Conservation (phyloP, 2,329 filamentous ascomycete genomes). For the Colletotrichum sublineola region DNA sequence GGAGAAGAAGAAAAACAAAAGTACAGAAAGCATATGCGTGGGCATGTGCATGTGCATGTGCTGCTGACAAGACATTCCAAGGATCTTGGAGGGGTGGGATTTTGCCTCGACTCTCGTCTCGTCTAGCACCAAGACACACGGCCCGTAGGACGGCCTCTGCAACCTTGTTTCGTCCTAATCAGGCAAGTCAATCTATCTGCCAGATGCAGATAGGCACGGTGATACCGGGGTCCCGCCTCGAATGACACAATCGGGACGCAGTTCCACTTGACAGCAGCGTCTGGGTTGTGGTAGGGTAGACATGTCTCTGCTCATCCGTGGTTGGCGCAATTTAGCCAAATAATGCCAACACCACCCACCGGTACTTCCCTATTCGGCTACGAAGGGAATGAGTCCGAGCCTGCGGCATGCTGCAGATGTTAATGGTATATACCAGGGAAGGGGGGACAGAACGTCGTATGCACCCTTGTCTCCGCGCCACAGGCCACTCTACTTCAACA, state of each 20-base stretch:
- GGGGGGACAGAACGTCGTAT: not conserved
- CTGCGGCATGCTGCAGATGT: constrained; percentile 31
- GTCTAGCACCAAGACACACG: constrained; percentile 33
- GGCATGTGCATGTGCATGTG: not conserved
- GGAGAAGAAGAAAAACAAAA: not conserved
- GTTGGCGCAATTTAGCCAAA: constrained; percentile 42
- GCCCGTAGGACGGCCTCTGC: constrained; percentile 31
- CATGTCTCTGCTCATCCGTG: constrained; percentile 18
- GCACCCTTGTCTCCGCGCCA: constrained; percentile 18
- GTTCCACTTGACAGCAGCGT: constrained; percentile 2
- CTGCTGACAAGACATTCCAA: constrained; percentile 16
- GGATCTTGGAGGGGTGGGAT: not conserved
- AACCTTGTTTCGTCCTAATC: constrained; percentile 36
- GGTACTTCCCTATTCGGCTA: constrained; percentile 31
- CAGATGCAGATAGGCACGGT: constrained; percentile 38
- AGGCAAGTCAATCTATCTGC: constrained; percentile 37
- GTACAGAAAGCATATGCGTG: not conserved
- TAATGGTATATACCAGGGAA: constrained; percentile 11
- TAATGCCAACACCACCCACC: constrained; percentile 38
- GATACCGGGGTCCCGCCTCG: constrained; percentile 37
- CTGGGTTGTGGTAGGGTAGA: constrained; percentile 30
- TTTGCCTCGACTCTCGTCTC: constrained; percentile 1
- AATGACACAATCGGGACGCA: constrained; percentile 29
- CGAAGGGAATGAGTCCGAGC: constrained; percentile 33
- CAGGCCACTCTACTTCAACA: constrained; percentile 39